Evolutionary conservation across 148 eudicot genomes (phyloP), one percentile per base, ranked within the genome.

Genomic region (Vaccinium myrtillus): DNA sequence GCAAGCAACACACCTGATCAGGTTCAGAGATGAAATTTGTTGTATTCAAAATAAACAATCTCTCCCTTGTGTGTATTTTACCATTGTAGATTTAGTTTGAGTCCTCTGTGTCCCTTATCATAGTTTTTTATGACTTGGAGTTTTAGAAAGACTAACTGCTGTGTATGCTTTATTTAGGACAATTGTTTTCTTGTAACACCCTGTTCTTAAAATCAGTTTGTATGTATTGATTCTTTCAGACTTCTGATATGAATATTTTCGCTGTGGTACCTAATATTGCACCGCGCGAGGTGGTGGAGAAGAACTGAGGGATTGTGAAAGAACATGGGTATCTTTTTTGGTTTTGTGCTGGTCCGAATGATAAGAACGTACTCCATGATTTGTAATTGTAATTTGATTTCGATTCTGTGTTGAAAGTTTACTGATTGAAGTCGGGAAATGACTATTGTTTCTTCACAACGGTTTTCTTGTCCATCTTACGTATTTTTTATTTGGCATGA

Each of bases 1-100:
- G 87, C 92, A 16, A 91, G 93, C 89, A 93, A 93, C 75, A 87
- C 86, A 5, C 90, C 92, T 8, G 97, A 93, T 36, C 95, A 94
- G 86, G 88, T 81, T 79, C 97, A 95, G 86, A 88, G 97, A 90
- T 92, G 89, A 91, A 70, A 48, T 56, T 69, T 55, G 58, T 4
- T 84, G 85, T 84, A 79, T 84, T 63, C 58, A n/a, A 27, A 77
- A 84, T 58, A 6, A 63, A 36, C 82, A 49, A 23, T 43, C 75
- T 78, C 76, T 25, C 76, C 58, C 50, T 67, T 30, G 71, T 25
- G 15, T 9, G 87, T 82, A 84, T 81, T 70, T 67, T 54, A 76
- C 43, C 87, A 18, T 74, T 80, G 77, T 88, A 88, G 90, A 19
- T 89, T 87, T 55, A 83, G 56, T 63, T 16, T 8, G 19, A 76